Evolutionary conservation across 2,329 filamentous ascomycete species (phyloP), one percentile per base, ranked within the genome.

Genomic region (Parastagonospora nodorum): DNA sequence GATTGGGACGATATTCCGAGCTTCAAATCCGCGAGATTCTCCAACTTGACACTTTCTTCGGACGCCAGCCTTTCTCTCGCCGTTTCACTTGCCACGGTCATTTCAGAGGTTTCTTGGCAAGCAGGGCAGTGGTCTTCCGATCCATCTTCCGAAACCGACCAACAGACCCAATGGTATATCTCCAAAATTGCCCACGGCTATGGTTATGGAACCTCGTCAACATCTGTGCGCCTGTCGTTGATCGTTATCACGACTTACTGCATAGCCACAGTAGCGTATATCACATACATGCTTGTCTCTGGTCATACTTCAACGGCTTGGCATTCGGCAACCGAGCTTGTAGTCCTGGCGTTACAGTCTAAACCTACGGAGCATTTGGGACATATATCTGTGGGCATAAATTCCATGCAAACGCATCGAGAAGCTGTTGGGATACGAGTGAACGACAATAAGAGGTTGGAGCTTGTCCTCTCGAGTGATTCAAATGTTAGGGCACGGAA

Each of bases 381-480:
- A 8, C 28, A 54, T 27, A 31, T 36, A 12, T 42, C 41, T 2
- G 51, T 44, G 15, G 45, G 53, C 24, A 38, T 51, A 5, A 30
- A 45, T n/a, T 36, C 45, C 3, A 38, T 50, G 24, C 5, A 39
- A 24, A 56, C 53, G 9, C 50, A 41, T 16, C 14, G 42, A 11
- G 37, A 50, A 24, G 7, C 39, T 40, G 45, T 56, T 14, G 49
- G 50, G 4, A 42, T 57, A 14, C 14, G 53, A 9, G 47, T 48
- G 3, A 51, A 53, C 16, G 8, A 29, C 3, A 28, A 45, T 6
- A 38, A 55, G 4, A 37, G 47, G 28, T 8, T 50, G 14, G 45
- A 53, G 41, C 42, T 55, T 7, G 45, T 52, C 14, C 53, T 55
- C 36, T 40, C 36, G 11, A 30, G 50, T 43, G 49, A 49, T 45